Evolutionary conservation across 1,284 basidiomycete species (phyloP).

Genomic region (Ganoderma sinense): DNA sequence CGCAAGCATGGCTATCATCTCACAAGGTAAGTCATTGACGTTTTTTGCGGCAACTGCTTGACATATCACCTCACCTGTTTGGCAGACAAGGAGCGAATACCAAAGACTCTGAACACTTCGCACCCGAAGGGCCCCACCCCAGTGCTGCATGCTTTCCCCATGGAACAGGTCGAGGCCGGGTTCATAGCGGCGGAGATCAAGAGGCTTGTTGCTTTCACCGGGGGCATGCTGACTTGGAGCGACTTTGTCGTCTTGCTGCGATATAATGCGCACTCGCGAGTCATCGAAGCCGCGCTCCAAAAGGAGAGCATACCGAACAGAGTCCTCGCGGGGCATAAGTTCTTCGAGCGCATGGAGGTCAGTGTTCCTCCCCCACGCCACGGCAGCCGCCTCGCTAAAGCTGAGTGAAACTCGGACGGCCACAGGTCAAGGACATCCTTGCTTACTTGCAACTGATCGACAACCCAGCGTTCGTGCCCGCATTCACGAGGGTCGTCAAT

Average conservation of each 20-base stretch:
- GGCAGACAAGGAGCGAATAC: constrained; percentile 75
- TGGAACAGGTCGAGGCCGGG: constrained; percentile 68
- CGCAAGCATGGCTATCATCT: constrained; percentile 80
- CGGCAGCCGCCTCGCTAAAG: background rate
- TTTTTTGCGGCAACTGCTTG: background rate
- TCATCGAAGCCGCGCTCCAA: constrained; percentile 82
- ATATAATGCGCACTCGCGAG: constrained; percentile 84
- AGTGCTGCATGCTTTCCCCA: constrained; percentile 53
- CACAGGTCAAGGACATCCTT: constrained; percentile 85
- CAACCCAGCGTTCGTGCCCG: constrained; percentile 81
- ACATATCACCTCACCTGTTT: background rate
- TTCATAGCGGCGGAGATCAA: constrained; percentile 87
- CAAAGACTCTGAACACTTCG: constrained; percentile 79
- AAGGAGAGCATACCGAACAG: constrained; percentile 80
- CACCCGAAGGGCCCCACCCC: constrained; percentile 74
- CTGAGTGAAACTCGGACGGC: background rate
- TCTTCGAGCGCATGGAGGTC: constrained; percentile 87
- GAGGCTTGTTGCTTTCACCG: constrained; percentile 76
- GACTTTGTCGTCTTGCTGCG: constrained; percentile 88
- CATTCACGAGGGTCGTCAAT: constrained; percentile 83
- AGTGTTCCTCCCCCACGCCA: background rate
- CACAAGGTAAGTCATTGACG: constrained; percentile 65
- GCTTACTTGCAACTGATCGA: constrained; percentile 89
- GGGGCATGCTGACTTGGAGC: constrained; percentile 75
- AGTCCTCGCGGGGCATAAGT: constrained; percentile 85